Conservation (phyloP, 2,329 filamentous ascomycete species). For the Kalmusia sp. region DNA sequence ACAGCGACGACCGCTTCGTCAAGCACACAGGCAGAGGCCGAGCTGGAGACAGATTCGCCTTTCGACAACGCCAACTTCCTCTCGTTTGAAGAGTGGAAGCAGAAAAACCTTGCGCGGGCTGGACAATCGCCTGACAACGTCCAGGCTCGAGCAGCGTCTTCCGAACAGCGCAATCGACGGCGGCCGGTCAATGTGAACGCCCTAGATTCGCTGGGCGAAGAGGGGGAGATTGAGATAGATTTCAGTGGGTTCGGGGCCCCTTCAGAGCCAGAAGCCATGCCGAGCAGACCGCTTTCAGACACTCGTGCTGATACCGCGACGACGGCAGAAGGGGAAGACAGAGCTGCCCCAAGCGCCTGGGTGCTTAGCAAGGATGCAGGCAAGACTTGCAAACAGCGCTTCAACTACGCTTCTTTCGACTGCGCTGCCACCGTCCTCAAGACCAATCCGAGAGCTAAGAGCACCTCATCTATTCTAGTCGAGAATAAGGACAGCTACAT, state of each 20-base stretch:
- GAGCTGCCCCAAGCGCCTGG: conserved; percentile 40
- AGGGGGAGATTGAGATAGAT: conserved; percentile 82
- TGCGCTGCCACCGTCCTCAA: conserved; percentile 93
- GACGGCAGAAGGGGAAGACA: conserved; percentile 31
- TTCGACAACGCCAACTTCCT: conserved; percentile 83
- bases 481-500: conserved; percentile 99
- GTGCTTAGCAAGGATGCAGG: conserved; percentile 87
- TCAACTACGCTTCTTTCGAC: conserved; percentile 97
- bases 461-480: conserved; percentile 84
- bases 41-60: conserved; percentile 68
- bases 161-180: conserved; percentile 55
- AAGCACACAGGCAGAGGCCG: conserved; percentile 51
- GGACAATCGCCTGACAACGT: conserved; percentile 78
- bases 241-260: conserved; percentile 68
- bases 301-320: conserved; percentile 25
- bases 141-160: conserved; percentile 58
- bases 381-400: conserved; percentile 96
- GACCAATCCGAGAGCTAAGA: conserved; percentile 84
- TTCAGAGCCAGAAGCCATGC: conserved; percentile 26
- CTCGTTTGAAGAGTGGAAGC: conserved; percentile 99
- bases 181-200: conserved; percentile 67
- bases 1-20: conserved; percentile 15
- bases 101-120: conserved; percentile 83
- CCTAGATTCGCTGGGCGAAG: conserved; percentile 82
- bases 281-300: conserved; percentile 23